These are phyloP conservation scores for Chaetoscypha palmicola DNA, from an alignment of 2,329 filamentous ascomycete genomes.

Conservation along the genomic window DNA sequence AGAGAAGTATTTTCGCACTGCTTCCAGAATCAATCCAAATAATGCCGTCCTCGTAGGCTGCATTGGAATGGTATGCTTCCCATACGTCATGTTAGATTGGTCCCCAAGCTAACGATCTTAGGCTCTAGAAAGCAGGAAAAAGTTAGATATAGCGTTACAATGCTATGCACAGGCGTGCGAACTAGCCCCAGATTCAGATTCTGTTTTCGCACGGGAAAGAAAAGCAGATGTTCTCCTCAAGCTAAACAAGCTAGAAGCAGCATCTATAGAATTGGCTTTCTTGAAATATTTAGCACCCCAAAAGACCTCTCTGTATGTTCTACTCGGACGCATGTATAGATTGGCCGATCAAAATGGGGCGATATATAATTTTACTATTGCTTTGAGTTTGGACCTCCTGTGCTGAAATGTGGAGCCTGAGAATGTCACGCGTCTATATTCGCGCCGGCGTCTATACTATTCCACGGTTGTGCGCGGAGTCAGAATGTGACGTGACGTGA, in stretches of 20 bases:
- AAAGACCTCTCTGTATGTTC: neutral
- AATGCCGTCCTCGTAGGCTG: constrained; percentile 1
- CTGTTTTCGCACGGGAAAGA: neutral
- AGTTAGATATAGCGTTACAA: neutral
- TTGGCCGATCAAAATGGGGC: too few species aligned
- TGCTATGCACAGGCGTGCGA: neutral
- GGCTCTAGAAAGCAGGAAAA: neutral
- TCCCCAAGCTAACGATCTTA: neutral
- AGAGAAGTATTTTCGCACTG: constrained; percentile 1
- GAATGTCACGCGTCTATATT: too few species aligned
- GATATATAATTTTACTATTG: too few species aligned
- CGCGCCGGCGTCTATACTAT: too few species aligned
- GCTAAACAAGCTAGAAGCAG: neutral
- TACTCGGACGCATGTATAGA: neutral
- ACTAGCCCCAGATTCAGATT: neutral
- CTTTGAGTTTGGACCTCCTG: too few species aligned
- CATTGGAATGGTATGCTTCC: neutral
- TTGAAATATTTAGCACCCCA: constrained; percentile 1
- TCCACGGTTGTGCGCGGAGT: too few species aligned
- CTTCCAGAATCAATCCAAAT: neutral
- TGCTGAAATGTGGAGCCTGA: too few species aligned
- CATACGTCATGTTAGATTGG: neutral
- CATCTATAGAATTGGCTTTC: neutral
- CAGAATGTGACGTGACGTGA: too few species aligned
- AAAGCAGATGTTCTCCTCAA: constrained; percentile 1